These are phyloP conservation scores for Dothideomycetidae sp. DNA, from an alignment of 2,329 filamentous ascomycete species.

Conservation along the genomic window DNA sequence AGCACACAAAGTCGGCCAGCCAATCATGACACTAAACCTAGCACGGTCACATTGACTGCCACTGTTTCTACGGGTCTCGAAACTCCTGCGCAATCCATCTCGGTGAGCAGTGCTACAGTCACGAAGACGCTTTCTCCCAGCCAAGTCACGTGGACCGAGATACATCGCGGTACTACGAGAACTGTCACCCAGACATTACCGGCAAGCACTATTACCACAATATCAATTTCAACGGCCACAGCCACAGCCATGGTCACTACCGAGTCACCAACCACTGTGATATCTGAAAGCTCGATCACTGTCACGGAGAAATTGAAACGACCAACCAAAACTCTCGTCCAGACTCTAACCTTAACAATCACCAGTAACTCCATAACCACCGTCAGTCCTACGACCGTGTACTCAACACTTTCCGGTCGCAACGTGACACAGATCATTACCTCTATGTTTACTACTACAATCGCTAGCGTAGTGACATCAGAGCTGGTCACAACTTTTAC, in stretches of 20 bases:
- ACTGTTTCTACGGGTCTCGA: no score
- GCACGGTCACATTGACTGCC: no score
- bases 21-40: not conserved
- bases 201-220: not conserved
- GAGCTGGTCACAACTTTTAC: slow-evolving; percentile 3
- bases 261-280: not conserved
- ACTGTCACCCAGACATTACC: not conserved
- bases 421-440: not conserved
- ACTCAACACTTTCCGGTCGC: not conserved
- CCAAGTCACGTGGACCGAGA: not conserved
- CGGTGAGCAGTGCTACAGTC: not conserved
- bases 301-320: not conserved
- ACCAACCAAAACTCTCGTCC: not conserved
- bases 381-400: slow-evolving; percentile 4
- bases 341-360: not conserved
- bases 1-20: no score
- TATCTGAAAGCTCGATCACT: not conserved
- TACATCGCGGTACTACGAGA: not conserved
- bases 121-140: not conserved
- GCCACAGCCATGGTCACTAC: not conserved
- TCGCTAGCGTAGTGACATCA: not conserved
- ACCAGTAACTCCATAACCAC: slow-evolving; percentile 4
- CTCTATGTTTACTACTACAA: not conserved
- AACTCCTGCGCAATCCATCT: no score
- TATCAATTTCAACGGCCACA: not conserved